Evolutionary conservation across 2,329 filamentous ascomycete genomes (phyloP).

Genomic region (Akanthomyces lecanii): DNA sequence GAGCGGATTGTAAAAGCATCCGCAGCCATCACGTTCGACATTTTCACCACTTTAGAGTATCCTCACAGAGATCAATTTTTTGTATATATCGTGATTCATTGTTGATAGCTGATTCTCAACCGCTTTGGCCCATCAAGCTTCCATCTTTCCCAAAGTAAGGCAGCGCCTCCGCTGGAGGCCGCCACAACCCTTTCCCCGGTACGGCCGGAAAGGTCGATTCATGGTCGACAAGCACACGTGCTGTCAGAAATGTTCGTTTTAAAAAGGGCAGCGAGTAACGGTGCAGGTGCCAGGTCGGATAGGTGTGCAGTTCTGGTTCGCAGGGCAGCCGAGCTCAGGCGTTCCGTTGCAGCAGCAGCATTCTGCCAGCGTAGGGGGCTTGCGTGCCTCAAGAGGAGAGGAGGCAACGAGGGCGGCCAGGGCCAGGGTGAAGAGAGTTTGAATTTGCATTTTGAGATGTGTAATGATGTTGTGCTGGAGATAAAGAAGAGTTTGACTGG

Average conservation of each 20-base stretch:
- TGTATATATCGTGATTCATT: too few relatives aligned
- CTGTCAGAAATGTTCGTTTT: not conserved
- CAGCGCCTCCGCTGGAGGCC: not conserved
- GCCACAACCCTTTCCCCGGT: not conserved
- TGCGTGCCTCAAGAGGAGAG: conserved; percentile 15
- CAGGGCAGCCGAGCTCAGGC: conserved; percentile 18
- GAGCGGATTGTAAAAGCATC: too few relatives aligned
- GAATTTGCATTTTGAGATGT: not conserved
- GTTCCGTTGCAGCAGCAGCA: conserved; percentile 20
- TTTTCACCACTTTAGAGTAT: too few relatives aligned
- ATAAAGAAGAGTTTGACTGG: not conserved
- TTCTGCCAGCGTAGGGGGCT: conserved; percentile 17
- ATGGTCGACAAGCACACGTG: not conserved
- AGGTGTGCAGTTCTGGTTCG: conserved; percentile 16
- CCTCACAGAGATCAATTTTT: too few relatives aligned
- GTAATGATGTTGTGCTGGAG: not conserved
- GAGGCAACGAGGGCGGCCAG: conserved; percentile 4
- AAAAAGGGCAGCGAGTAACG: conserved; percentile 18
- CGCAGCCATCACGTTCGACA: too few relatives aligned
- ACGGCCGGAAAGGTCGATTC: too few relatives aligned
- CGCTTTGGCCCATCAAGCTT: too few relatives aligned
- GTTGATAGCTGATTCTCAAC: too few relatives aligned
- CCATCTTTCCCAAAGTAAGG: not conserved
- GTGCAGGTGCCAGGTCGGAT: conserved; percentile 16
- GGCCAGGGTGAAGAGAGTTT: not conserved